phyloP scores from a whole-genome alignment of 805 yeast genomes.

The Lipomyces chichibuensis region DNA sequence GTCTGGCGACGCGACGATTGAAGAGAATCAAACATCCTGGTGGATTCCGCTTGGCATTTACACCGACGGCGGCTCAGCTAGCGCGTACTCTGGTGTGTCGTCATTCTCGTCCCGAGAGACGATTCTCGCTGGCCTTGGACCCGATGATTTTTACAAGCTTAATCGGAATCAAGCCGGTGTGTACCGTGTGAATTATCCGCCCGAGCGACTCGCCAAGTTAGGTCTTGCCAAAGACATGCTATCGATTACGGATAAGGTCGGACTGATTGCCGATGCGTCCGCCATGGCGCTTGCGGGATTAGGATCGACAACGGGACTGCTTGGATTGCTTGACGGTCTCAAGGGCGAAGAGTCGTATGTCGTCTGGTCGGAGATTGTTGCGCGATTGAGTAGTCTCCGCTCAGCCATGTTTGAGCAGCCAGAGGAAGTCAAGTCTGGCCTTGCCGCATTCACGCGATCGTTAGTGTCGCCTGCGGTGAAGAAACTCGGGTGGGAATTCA shows the following conservation, averaged over 20 bases:
- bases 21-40: constrained; percentile 68
- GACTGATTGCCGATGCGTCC: constrained; percentile 78
- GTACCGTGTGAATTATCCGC: constrained; percentile 70
- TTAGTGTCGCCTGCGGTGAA: constrained; percentile 56
- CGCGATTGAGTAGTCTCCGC: constrained; percentile 44
- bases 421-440: constrained; percentile 50
- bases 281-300: constrained; percentile 72
- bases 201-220: constrained; percentile 69
- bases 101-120: constrained; percentile 41
- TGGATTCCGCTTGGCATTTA: constrained; percentile 46
- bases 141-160: constrained; percentile 59
- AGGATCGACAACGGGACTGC: constrained; percentile 62
- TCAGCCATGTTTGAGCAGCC: constrained; percentile 47
- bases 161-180: constrained; percentile 77
- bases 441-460: constrained; percentile 56
- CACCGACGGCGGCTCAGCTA: constrained; percentile 35
- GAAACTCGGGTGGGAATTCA: constrained; percentile 64
- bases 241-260: constrained; percentile 76
- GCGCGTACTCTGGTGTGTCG: constrained; percentile 31
- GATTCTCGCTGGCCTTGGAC: constrained; percentile 25
- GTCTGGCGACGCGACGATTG: constrained; percentile 75
- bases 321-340: constrained; percentile 64
- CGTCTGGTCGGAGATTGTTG: constrained; percentile 60
- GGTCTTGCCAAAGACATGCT: constrained; percentile 54
- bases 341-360: constrained; percentile 52